Conservation (phyloP, 2,329 filamentous ascomycete genomes). For the Claviceps sp. region DNA sequence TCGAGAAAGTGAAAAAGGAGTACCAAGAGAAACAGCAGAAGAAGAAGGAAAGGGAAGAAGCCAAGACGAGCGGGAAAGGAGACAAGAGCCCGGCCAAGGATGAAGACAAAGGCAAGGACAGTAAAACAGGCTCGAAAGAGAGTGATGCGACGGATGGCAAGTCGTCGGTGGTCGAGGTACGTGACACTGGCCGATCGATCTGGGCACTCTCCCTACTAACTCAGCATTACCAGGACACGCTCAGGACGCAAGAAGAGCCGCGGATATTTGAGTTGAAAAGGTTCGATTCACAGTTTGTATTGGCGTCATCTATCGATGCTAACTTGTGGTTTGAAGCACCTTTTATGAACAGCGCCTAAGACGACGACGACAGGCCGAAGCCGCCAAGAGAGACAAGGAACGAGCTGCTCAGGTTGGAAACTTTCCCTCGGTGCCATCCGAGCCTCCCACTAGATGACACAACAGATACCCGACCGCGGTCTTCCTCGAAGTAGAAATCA, state of each 20-base stretch:
- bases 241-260: slow-evolving; percentile 47
- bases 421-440: slow-evolving; percentile 76
- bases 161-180: slow-evolving; percentile 3
- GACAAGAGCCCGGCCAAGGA: slow-evolving; percentile 23
- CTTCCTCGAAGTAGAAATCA: too few species aligned
- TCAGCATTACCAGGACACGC: slow-evolving; percentile 4
- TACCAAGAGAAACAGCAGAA: slow-evolving; percentile 60
- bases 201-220: background rate
- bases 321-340: slow-evolving; percentile 32
- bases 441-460: slow-evolving; percentile 25
- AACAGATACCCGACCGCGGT: too few species aligned
- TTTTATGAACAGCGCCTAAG: slow-evolving; percentile 81
- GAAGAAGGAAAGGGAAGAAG: slow-evolving; percentile 53
- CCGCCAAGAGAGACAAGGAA: slow-evolving; percentile 67
- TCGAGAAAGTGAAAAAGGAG: slow-evolving; percentile 56
- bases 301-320: background rate
- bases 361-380: slow-evolving; percentile 41
- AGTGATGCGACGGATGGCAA: slow-evolving; percentile 5
- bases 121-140: slow-evolving; percentile 14
- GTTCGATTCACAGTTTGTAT: slow-evolving; percentile 26
- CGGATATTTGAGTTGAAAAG: slow-evolving; percentile 75
- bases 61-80: slow-evolving; percentile 29
- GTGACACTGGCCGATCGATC: background rate
- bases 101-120: slow-evolving; percentile 15
- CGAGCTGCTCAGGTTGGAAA: slow-evolving; percentile 62